Evolutionary conservation across 1,284 basidiomycete species (phyloP), one percentile per base, ranked within the genome.

Genomic region (Earliella scabrosa): DNA sequence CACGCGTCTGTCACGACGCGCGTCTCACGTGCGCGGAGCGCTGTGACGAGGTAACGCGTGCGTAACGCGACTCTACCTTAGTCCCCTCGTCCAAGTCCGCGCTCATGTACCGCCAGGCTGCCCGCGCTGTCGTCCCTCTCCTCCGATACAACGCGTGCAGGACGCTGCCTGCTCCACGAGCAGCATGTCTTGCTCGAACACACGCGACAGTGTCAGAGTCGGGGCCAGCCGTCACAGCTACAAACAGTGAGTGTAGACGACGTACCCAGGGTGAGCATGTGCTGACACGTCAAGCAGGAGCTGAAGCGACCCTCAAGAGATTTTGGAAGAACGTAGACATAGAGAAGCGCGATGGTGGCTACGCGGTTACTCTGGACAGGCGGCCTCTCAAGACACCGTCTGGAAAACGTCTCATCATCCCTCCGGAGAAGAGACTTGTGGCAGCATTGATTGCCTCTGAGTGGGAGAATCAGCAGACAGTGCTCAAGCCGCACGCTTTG

Each of bases 301-400:
- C 93, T 16, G 92, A 97, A 73, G 82, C 85, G 32, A 92, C 91
- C 1, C 76, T 93, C 71, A 88, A 89, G 59, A 79, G 95, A 26
- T 98, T 98, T 71, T 98, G 95, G 95, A 95, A 95, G 69, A 83
- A 82, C 1, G 95, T 95, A 14, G 83, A 82, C 26, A 77, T 97
- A 54, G 85, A 88, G 59, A 74, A 80, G 55, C 80, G 81, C 51
- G 78, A 81, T 63, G 83, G 86, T 54, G 73, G 77, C 20, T 82
- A 86, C 59, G 76, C 81, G 16, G 82, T 98, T 38, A 90, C 88
- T 5, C 81, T 99, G 45, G 97, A 99, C 77, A 82, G 85, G 58
- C 85, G 95, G 24, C 78, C 91, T 0, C 80, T 99, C 53, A 95
- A 92, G 71, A 98, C 97, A 16, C 95, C 97, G 0, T 82, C 79